Percentiles rank a stretch among this genome's conserved stretches.
phyloP scores from a whole-genome alignment of 2,329 filamentous ascomycete species.

The Rhexocercosporidium sp. region DNA sequence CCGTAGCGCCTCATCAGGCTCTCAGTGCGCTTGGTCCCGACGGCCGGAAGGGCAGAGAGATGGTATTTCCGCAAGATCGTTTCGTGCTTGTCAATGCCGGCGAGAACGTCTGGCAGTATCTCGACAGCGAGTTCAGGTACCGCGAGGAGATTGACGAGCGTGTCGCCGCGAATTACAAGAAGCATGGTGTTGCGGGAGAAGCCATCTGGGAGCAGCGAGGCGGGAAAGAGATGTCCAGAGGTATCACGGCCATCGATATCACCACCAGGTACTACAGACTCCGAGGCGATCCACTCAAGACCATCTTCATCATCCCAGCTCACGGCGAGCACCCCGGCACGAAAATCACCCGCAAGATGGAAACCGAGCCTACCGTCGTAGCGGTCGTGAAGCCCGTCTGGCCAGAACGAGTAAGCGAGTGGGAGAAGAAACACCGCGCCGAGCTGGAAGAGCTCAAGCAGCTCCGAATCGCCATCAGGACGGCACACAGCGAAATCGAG shows the following conservation, averaged over 20 bases:
- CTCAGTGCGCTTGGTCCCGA: slow-evolving; percentile 58
- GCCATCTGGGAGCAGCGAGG: slow-evolving; percentile 32
- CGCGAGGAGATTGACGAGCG: slow-evolving; percentile 45
- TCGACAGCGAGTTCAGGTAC: slow-evolving; percentile 52
- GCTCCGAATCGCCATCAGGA: slow-evolving; percentile 7
- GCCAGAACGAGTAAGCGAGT: slow-evolving; percentile 36
- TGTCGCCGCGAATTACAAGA: slow-evolving; percentile 45
- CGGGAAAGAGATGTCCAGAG: slow-evolving; percentile 37
- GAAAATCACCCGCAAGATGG: slow-evolving; percentile 51
- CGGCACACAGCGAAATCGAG: background rate
- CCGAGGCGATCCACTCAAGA: slow-evolving; percentile 48
- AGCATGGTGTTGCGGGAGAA: slow-evolving; percentile 50
- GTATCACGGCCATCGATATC: slow-evolving; percentile 56
- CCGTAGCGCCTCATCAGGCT: slow-evolving; percentile 56
- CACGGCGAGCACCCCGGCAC: slow-evolving; percentile 53
- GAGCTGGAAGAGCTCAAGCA: slow-evolving; percentile 30
- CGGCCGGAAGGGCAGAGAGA: slow-evolving; percentile 52
- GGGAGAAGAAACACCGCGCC: slow-evolving; percentile 35
- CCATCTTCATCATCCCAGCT: slow-evolving; percentile 59
- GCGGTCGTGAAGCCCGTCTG: slow-evolving; percentile 39
- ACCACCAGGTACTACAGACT: slow-evolving; percentile 59
- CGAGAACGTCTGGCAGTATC: slow-evolving; percentile 53
- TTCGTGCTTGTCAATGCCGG: slow-evolving; percentile 61
- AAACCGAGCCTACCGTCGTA: slow-evolving; percentile 49
- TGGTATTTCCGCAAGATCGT: slow-evolving; percentile 60